Conservation (phyloP, 768 basidiomycete genomes). For the Pleurotus pulmonarius region DNA sequence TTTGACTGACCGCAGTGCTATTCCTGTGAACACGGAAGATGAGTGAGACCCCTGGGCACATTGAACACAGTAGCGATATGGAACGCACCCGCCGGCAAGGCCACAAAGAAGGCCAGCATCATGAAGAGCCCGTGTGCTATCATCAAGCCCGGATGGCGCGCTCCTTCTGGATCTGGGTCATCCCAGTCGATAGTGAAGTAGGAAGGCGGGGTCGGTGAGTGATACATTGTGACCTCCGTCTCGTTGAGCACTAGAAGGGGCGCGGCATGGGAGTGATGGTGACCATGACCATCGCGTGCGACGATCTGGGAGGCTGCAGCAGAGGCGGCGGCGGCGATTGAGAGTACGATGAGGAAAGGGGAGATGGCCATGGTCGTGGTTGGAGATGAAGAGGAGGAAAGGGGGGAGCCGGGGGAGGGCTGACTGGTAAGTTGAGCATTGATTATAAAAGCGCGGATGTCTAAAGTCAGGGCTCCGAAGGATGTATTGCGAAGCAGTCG, state of each 20-base stretch:
- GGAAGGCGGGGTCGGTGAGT: slow-evolving; percentile 71
- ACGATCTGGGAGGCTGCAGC: slow-evolving; percentile 13
- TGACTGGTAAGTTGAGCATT: too few species aligned
- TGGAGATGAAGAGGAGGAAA: not conserved
- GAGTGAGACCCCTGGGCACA: not conserved
- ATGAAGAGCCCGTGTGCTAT: slow-evolving; percentile 70
- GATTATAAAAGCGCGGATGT: slow-evolving; percentile 4
- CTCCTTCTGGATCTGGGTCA: slow-evolving; percentile 34
- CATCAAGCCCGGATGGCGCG: slow-evolving; percentile 68
- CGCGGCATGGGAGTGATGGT: slow-evolving; percentile 44
- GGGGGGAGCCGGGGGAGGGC: not conserved
- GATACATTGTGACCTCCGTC: slow-evolving; percentile 60
- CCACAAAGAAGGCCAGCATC: slow-evolving; percentile 77
- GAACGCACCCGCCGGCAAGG: slow-evolving; percentile 71
- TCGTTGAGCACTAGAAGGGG: slow-evolving; percentile 72
- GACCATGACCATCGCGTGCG: slow-evolving; percentile 36
- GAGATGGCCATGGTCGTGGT: slow-evolving; percentile 3
- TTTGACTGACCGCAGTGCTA: slow-evolving; percentile 74
- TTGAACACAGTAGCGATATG: not conserved
- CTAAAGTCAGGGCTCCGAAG: not conserved
- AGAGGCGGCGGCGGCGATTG: not conserved
- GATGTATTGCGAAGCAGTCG: not conserved
- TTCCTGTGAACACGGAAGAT: slow-evolving; percentile 41
- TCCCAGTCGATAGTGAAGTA: slow-evolving; percentile 83
- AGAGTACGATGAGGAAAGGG: not conserved